Evolutionary conservation across 2,329 filamentous ascomycete genomes (phyloP).

Genomic region (Aspergillus spinulosporus): DNA sequence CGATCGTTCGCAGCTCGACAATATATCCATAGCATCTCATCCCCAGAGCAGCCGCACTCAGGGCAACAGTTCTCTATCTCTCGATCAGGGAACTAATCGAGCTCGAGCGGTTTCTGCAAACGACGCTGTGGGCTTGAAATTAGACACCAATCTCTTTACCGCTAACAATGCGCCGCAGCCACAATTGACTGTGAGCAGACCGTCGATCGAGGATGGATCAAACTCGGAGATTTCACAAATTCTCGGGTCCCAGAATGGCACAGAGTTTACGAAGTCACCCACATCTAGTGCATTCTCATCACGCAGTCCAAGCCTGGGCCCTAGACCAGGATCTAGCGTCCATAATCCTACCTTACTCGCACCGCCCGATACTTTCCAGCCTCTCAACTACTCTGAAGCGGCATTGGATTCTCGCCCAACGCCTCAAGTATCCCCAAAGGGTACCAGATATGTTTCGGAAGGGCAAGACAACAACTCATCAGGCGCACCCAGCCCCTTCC

Average conservation of each 20-base stretch:
- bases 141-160: slow-evolving; percentile 44
- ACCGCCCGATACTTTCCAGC: slow-evolving; percentile 42
- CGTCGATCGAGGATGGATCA: slow-evolving; percentile 30
- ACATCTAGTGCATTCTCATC: slow-evolving; percentile 33
- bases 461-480: slow-evolving; percentile 19
- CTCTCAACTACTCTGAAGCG: slow-evolving; percentile 38
- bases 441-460: slow-evolving; percentile 19
- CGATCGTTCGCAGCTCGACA: slow-evolving; percentile 48
- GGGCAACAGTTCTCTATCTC: slow-evolving; percentile 28
- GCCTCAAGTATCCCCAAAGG: slow-evolving; percentile 33
- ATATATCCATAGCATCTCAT: slow-evolving; percentile 51
- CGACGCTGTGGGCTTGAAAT: slow-evolving; percentile 51
- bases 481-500: slow-evolving; percentile 64
- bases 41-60: slow-evolving; percentile 34
- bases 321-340: slow-evolving; percentile 21
- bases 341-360: slow-evolving; percentile 46
- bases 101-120: slow-evolving; percentile 62
- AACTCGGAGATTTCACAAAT: slow-evolving; percentile 17
- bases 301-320: slow-evolving; percentile 30
- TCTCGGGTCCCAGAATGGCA: slow-evolving; percentile 23
- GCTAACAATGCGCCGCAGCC: slow-evolving; percentile 22
- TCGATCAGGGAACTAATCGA: slow-evolving; percentile 30
- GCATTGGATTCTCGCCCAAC: slow-evolving; percentile 26
- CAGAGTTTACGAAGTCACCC: slow-evolving; percentile 36
- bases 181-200: slow-evolving; percentile 43